A percentile compares a stretch with the other conserved stretches of the same genome.
Evolutionary conservation across 768 basidiomycete genomes (phyloP).

Genomic region (Hypholoma sublateritium): DNA sequence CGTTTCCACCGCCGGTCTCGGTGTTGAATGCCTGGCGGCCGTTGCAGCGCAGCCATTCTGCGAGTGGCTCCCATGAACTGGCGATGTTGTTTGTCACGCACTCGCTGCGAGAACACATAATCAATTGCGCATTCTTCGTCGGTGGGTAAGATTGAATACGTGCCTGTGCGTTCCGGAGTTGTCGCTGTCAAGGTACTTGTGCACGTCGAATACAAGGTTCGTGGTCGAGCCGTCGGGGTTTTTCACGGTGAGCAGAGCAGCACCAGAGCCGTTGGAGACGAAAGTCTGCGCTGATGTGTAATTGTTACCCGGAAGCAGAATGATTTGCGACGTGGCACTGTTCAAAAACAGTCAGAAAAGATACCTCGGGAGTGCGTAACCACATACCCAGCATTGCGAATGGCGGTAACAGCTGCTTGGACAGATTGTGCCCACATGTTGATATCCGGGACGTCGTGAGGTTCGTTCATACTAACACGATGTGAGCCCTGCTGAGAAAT

Average conservation of each 20-base stretch:
- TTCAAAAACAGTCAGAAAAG: not conserved
- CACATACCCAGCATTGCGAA: constrained; percentile 50
- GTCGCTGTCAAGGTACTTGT: constrained; percentile 61
- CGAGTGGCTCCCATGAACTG: constrained; percentile 43
- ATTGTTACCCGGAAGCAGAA: constrained; percentile 60
- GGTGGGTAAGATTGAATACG: not conserved
- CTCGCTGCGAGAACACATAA: constrained; percentile 20
- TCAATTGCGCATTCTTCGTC: not conserved
- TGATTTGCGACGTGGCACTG: constrained; percentile 54
- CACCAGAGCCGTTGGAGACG: constrained; percentile 49
- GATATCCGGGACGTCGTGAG: constrained; percentile 56
- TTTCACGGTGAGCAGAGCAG: constrained; percentile 42
- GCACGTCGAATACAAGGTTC: constrained; percentile 59
- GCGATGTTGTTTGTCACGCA: constrained; percentile 58
- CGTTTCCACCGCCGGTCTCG: constrained; percentile 61
- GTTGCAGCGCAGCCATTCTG: constrained; percentile 47
- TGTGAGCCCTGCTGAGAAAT: not conserved
- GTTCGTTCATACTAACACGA: constrained; percentile 56
- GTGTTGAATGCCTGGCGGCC: constrained; percentile 57
- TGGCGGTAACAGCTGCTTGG: constrained; percentile 63
- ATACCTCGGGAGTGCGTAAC: not conserved
- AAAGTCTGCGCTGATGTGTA: constrained; percentile 55
- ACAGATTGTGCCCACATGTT: constrained; percentile 48
- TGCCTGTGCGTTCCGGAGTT: constrained; percentile 35
- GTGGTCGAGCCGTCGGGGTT: constrained; percentile 44